phyloP scores from a whole-genome alignment of 768 basidiomycete genomes.

The Podaxis sp. region DNA sequence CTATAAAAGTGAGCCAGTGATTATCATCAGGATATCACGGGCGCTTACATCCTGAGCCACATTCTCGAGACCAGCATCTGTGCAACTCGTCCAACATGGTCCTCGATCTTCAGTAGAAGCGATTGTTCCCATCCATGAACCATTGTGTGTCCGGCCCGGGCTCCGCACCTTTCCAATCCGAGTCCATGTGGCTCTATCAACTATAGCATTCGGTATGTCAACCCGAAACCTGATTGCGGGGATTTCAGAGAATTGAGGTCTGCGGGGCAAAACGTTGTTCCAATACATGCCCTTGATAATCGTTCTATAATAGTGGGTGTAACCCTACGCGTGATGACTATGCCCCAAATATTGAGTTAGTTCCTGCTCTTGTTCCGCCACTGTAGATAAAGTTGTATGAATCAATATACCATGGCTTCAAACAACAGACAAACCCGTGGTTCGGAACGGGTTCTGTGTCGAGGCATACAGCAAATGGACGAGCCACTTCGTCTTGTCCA shows the following conservation, averaged over 20 bases:
- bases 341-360: constrained; percentile 23
- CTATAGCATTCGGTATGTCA: not conserved
- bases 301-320: not conserved
- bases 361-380: constrained; percentile 12
- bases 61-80: not conserved
- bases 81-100: not conserved
- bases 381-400: not conserved
- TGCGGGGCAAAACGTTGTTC: not conserved
- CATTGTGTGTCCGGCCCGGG: not conserved
- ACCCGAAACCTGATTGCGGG: constrained; percentile 79
- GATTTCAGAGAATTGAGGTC: constrained; percentile 77
- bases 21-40: not conserved
- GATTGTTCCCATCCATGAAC: not conserved
- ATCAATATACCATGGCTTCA: not conserved
- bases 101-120: not conserved
- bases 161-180: not conserved
- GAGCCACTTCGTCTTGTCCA: constrained; percentile 22
- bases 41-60: not conserved
- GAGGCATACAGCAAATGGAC: constrained; percentile 55
- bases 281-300: not conserved
- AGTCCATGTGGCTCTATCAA: not conserved
- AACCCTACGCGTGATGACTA: constrained; percentile 11
- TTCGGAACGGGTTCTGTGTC: constrained; percentile 32
- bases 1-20: not conserved
- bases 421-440: constrained; percentile 24